These are phyloP conservation scores for Phaeotremella skinneri DNA, from an alignment of 768 basidiomycete species.

Conservation along the genomic window DNA sequence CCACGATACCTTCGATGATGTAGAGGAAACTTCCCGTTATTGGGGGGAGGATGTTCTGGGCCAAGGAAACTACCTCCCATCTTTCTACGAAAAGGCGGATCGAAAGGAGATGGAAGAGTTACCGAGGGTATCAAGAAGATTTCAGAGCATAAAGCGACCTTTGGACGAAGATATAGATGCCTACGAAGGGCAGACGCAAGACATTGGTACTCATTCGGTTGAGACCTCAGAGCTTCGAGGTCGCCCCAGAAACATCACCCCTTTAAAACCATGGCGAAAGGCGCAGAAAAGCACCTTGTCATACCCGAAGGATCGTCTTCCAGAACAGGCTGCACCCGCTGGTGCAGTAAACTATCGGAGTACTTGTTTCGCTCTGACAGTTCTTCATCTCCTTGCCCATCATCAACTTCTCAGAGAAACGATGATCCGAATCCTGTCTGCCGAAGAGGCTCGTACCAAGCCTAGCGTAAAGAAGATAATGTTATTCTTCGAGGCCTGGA, in stretches of 20 bases:
- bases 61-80: neutral
- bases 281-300: neutral
- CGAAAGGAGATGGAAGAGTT: neutral
- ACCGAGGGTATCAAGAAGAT: neutral
- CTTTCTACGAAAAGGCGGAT: neutral
- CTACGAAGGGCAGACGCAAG: neutral
- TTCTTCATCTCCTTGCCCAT: conserved; percentile 23
- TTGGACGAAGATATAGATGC: neutral
- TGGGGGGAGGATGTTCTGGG: neutral
- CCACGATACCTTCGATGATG: neutral
- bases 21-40: neutral
- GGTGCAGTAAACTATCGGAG: neutral
- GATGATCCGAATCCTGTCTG: too few relatives aligned
- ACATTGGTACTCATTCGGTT: neutral
- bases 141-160: neutral
- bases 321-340: neutral
- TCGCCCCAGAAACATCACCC: neutral
- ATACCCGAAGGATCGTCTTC: neutral
- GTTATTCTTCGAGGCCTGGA: conserved; percentile 5
- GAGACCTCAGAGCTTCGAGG: neutral
- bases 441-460: too few relatives aligned
- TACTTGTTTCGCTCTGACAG: conserved; percentile 58
- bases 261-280: neutral
- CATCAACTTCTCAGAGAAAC: too few relatives aligned
- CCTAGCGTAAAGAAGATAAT: too few relatives aligned